Percentiles rank a stretch among this genome's conserved stretches.
Conservation (phyloP, 768 basidiomycete genomes). For the Trametes sanguinea region DNA sequence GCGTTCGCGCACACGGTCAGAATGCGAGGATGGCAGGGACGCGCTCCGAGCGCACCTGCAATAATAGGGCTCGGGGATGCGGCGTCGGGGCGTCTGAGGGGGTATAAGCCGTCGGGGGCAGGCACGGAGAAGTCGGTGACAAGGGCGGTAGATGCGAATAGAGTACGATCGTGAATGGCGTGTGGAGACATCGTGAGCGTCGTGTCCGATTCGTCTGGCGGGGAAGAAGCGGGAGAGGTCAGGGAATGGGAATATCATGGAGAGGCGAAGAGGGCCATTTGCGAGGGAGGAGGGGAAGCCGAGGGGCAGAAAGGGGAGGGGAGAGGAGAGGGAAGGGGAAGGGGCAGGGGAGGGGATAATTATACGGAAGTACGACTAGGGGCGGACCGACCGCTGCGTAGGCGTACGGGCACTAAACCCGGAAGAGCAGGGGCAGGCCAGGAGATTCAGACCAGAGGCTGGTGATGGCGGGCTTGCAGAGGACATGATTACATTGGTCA, state of each 20-base stretch:
- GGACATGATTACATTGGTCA: not conserved
- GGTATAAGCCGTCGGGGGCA: slow-evolving; percentile 12
- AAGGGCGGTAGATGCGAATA: slow-evolving; percentile 13
- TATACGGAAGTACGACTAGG: slow-evolving; percentile 7
- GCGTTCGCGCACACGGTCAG: slow-evolving; percentile 1
- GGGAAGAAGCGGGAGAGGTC: not conserved
- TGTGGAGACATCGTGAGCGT: slow-evolving; percentile 21
- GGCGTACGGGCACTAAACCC: slow-evolving; percentile 13
- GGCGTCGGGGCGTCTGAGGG: slow-evolving; percentile 8
- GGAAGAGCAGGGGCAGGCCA: slow-evolving; percentile 14
- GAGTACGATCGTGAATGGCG: slow-evolving; percentile 22
- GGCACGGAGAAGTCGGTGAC: slow-evolving; percentile 17
- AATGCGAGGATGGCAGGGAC: not conserved
- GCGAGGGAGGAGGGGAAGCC: not conserved
- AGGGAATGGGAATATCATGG: slow-evolving; percentile 10
- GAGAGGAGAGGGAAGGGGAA: not conserved
- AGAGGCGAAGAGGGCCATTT: not conserved
- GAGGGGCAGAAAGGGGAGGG: not conserved
- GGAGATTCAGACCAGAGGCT: not conserved
- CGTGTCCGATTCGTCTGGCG: slow-evolving; percentile 13
- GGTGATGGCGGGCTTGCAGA: not conserved
- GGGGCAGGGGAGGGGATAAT: slow-evolving; percentile 8
- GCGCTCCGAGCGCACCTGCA: slow-evolving; percentile 9
- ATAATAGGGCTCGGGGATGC: slow-evolving; percentile 18
- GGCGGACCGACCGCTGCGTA: not conserved